Percentiles rank a stretch among this genome's conserved stretches.
These are phyloP conservation scores for Leishmania major DNA, from an alignment of 208 protist genomes.

Conservation along the genomic window DNA sequence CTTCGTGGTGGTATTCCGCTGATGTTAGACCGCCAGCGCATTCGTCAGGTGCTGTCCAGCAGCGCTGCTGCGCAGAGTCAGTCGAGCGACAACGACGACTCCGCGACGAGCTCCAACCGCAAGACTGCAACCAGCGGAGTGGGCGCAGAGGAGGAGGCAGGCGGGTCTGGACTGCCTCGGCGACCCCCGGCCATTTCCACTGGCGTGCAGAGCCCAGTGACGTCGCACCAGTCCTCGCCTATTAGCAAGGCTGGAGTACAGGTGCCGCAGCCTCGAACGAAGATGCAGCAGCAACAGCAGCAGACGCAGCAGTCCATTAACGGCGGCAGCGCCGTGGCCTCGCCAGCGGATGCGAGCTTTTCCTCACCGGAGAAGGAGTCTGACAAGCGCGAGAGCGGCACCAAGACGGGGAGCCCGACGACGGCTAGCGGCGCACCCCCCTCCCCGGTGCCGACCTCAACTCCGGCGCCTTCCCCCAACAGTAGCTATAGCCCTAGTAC, in stretches of 20 bases:
- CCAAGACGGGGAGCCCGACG: conserved; percentile 10
- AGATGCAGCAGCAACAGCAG: conserved; percentile 49
- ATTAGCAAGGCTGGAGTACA: conserved; percentile 39
- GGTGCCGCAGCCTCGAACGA: conserved; percentile 70
- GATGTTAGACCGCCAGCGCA: conserved; percentile 34
- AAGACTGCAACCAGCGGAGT: neutral
- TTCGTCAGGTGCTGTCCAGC: conserved; percentile 20
- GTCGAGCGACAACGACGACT: conserved; percentile 3
- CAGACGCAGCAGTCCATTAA: conserved; percentile 22
- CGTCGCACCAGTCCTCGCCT: conserved; percentile 27
- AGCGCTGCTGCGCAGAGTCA: neutral
- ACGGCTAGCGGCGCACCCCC: neutral
- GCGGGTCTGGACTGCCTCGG: neutral
- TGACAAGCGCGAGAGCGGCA: conserved; percentile 20
- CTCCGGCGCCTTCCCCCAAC: conserved; percentile 8
- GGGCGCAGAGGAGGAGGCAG: neutral
- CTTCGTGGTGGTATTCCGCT: conserved; percentile 24
- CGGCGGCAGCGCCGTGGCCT: conserved; percentile 22
- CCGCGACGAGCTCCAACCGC: neutral
- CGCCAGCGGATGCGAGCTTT: conserved; percentile 33
- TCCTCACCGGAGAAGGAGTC: conserved; percentile 28
- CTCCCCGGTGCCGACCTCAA: neutral
- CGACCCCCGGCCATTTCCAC: conserved; percentile 17
- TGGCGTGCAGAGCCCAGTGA: conserved; percentile 6
- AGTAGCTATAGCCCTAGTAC: conserved; percentile 18